Percentiles rank a stretch among this genome's conserved stretches.
phyloP scores from a whole-genome alignment of 495 filamentous ascomycete genomes.

The Penicillium lagena region DNA sequence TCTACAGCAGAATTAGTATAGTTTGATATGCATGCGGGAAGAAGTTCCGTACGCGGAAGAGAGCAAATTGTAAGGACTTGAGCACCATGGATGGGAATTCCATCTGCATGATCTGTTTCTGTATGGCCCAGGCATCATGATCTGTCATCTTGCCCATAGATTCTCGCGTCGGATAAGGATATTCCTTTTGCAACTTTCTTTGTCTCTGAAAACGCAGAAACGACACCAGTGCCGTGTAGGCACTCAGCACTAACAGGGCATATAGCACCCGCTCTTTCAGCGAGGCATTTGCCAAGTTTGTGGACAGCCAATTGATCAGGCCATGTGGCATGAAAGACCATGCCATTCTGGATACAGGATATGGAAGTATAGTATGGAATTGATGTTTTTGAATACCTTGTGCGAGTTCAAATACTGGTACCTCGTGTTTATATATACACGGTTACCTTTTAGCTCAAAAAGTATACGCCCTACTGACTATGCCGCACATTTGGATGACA shows the following conservation, averaged over 20 bases:
- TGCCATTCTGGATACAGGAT: background rate
- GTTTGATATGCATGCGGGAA: background rate
- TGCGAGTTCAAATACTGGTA: too few species aligned
- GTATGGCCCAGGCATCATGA: slow-evolving; percentile 51
- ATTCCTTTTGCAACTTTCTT: slow-evolving; percentile 31
- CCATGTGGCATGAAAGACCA: background rate
- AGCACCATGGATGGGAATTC: slow-evolving; percentile 51
- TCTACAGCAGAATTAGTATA: slow-evolving; percentile 27
- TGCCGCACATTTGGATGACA: background rate
- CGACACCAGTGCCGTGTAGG: slow-evolving; percentile 17
- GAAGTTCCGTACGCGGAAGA: slow-evolving; percentile 44
- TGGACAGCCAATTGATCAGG: background rate
- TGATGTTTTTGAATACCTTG: too few species aligned
- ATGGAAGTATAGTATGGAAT: too few species aligned
- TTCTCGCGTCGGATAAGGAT: slow-evolving; percentile 41
- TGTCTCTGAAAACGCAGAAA: slow-evolving; percentile 43
- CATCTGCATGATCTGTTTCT: slow-evolving; percentile 35
- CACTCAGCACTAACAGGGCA: slow-evolving; percentile 1
- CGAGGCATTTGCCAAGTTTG: background rate
- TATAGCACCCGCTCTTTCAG: slow-evolving; percentile 2
- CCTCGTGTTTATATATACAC: background rate
- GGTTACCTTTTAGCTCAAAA: background rate
- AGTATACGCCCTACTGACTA: background rate
- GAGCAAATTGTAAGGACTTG: slow-evolving; percentile 53
- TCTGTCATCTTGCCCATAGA: slow-evolving; percentile 51